phyloP scores from a whole-genome alignment of 768 basidiomycete genomes.

The Fomitopsis serialis region DNA sequence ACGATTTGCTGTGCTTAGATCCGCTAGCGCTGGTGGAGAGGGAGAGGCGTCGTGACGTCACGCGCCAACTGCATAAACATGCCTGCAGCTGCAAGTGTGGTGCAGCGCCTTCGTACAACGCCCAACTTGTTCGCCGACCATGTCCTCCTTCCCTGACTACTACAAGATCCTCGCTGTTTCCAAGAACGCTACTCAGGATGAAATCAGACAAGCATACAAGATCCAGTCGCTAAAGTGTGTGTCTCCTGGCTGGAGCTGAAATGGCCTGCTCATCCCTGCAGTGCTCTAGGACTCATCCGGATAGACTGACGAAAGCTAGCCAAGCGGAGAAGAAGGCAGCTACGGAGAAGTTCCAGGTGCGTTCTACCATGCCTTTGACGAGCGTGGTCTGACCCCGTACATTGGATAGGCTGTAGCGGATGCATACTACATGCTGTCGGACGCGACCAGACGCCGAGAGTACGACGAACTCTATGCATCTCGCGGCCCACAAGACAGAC shows the following conservation, averaged over 20 bases:
- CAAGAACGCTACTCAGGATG: slow-evolving; percentile 57
- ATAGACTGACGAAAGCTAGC: slow-evolving; percentile 68
- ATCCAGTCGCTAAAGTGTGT: slow-evolving; percentile 69
- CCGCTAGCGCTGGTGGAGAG: neutral
- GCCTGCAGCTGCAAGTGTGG: neutral
- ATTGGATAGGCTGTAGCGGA: slow-evolving; percentile 75
- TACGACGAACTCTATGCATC: slow-evolving; percentile 67
- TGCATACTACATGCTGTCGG: slow-evolving; percentile 90
- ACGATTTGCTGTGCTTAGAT: too few species aligned
- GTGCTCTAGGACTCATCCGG: slow-evolving; percentile 75
- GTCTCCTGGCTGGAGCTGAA: neutral
- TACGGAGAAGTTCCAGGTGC: slow-evolving; percentile 82
- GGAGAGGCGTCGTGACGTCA: neutral
- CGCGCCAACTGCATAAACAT: neutral
- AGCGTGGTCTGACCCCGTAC: neutral
- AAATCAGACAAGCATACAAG: slow-evolving; percentile 74
- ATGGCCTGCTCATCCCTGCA: slow-evolving; percentile 15
- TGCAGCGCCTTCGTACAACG: neutral
- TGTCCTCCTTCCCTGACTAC: slow-evolving; percentile 80
- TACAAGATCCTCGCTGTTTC: slow-evolving; percentile 57
- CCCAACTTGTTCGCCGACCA: slow-evolving; percentile 21
- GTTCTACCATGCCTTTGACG: slow-evolving; percentile 2
- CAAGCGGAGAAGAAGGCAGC: slow-evolving; percentile 65
- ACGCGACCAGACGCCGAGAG: slow-evolving; percentile 63
- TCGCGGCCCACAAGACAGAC: slow-evolving; percentile 46